Evolutionary conservation across 2,329 filamentous ascomycete genomes (phyloP).

Genomic region (Colletotrichum phormii): DNA sequence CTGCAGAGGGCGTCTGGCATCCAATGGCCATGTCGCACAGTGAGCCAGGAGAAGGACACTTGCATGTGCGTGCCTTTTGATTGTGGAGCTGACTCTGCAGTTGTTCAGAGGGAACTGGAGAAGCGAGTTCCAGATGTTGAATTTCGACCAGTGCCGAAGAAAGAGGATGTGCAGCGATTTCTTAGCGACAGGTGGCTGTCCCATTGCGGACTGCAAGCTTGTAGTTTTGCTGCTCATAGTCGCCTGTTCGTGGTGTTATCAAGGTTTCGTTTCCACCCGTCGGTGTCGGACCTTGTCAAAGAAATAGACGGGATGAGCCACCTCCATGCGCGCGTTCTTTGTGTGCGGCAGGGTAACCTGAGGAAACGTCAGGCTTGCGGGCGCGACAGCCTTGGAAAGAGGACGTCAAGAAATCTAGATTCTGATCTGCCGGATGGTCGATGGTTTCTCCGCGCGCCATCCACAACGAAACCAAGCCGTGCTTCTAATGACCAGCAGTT

Average conservation of each 20-base stretch:
- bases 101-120: background rate
- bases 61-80: background rate
- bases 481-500: conserved; percentile 3
- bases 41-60: conserved; percentile 8
- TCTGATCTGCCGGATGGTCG: background rate
- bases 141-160: background rate
- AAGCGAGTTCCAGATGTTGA: background rate
- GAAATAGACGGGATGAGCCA: conserved; percentile 28
- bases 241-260: conserved; percentile 1
- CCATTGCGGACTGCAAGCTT: background rate
- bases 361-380: conserved; percentile 1
- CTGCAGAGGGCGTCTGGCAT: conserved; percentile 3
- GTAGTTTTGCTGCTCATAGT: background rate
- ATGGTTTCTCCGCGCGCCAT: conserved; percentile 21
- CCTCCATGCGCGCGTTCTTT: conserved; percentile 31
- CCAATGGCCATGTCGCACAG: conserved; percentile 9
- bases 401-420: conserved; percentile 16
- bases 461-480: background rate
- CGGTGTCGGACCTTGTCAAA: background rate
- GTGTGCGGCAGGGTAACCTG: conserved; percentile 15
- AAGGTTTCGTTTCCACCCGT: conserved; percentile 11
- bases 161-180: background rate
- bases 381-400: background rate
- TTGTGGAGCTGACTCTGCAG: background rate
- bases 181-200: background rate